Conservation (phyloP, 345 rosid genomes). For the Aegle marmelos region DNA sequence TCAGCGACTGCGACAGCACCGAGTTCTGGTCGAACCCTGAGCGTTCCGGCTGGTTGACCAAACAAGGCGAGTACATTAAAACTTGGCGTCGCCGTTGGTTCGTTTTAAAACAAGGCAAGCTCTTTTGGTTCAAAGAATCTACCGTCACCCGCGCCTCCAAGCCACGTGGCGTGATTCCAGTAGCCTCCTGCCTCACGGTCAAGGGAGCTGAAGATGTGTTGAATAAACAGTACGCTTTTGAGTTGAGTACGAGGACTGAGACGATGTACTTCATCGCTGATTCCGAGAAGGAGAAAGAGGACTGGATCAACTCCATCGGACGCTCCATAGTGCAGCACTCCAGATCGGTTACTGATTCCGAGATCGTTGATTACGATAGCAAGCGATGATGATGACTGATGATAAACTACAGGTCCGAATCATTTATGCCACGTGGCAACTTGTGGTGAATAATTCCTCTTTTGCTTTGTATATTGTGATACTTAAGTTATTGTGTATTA, state of each 20-base stretch:
- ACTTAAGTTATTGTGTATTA: not conserved
- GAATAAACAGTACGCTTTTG: constrained; percentile 61
- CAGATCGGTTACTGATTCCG: constrained; percentile 65
- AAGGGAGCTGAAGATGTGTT: constrained; percentile 72
- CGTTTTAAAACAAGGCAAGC: constrained; percentile 65
- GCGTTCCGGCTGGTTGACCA: constrained; percentile 65
- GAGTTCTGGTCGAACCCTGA: constrained; percentile 73
- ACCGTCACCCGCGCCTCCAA: constrained; percentile 44
- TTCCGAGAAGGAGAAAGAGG: constrained; percentile 73
- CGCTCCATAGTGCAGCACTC: constrained; percentile 74
- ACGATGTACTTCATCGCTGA: constrained; percentile 74
- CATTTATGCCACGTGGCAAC: not conserved
- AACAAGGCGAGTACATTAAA: constrained; percentile 69
- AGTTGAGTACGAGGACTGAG: constrained; percentile 49
- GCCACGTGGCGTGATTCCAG: constrained; percentile 69
- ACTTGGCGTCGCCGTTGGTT: constrained; percentile 85
- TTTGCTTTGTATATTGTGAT: not conserved
- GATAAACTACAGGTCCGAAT: not conserved
- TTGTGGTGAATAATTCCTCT: not conserved
- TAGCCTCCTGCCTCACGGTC: constrained; percentile 58
- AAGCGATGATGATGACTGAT: constrained; percentile 20
- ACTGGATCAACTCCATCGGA: constrained; percentile 80
- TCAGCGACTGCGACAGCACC: constrained; percentile 38
- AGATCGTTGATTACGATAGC: constrained; percentile 63
- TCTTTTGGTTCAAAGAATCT: constrained; percentile 78